phyloP scores from a whole-genome alignment of 805 yeast species.

The Tetrapisispora taiwanensis region DNA sequence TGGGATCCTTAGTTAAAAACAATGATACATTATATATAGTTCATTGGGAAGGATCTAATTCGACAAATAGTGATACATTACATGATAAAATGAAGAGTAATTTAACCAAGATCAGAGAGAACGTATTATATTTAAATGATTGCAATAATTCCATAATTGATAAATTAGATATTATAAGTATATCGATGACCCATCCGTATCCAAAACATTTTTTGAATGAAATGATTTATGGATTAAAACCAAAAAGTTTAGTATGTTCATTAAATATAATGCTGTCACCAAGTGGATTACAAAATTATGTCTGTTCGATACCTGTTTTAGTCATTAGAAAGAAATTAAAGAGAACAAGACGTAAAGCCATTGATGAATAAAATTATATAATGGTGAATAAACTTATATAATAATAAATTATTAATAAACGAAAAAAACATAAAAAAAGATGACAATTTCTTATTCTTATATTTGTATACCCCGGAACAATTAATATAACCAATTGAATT shows the following conservation, averaged over 20 bases:
- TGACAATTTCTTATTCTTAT: too few species aligned
- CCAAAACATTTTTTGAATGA: slow-evolving; percentile 33
- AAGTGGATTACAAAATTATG: slow-evolving; percentile 22
- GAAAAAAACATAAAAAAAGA: too few species aligned
- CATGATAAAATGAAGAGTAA: slow-evolving; percentile 9
- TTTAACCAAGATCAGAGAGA: slow-evolving; percentile 11
- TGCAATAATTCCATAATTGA: slow-evolving; percentile 21
- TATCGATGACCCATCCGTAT: slow-evolving; percentile 31
- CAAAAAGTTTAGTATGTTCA: slow-evolving; percentile 23
- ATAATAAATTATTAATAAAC: too few species aligned
- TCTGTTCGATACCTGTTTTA: slow-evolving; percentile 27
- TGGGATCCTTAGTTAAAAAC: slow-evolving; percentile 75
- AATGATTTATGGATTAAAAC: slow-evolving; percentile 29
- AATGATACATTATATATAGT: slow-evolving; percentile 74
- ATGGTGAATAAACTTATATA: too few species aligned
- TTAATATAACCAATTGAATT: too few species aligned
- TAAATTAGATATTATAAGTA: slow-evolving; percentile 23
- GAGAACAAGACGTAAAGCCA: slow-evolving; percentile 21
- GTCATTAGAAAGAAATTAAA: slow-evolving; percentile 27
- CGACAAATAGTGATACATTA: slow-evolving; percentile 3
- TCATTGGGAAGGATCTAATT: slow-evolving; percentile 15
- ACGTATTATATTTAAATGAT: slow-evolving; percentile 22
- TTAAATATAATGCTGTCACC: slow-evolving; percentile 21
- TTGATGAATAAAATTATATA: neutral
- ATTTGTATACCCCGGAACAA: too few species aligned